Base-by-base conservation (phyloP, 352 stramenopile species). In the Phytopythium sindhum region DNA sequence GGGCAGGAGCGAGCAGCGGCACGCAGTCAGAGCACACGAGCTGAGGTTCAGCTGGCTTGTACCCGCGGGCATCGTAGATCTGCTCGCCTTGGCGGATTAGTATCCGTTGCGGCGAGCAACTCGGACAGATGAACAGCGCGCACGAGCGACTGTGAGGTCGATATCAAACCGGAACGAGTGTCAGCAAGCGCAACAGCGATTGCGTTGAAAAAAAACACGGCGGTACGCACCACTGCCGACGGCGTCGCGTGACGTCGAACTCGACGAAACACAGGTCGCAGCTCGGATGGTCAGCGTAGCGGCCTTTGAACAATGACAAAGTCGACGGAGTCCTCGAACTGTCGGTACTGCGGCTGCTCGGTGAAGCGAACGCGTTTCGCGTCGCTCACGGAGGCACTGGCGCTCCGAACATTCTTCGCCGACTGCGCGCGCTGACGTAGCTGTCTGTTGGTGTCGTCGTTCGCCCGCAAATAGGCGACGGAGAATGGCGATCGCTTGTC, bases 201-300 rank as follows among this genome's bases (percentile, higher is more conserved):
- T 42, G 37, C 0, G 11, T 2, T 9, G 37, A 1, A 19, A 0
- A 19, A 0, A n/a, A 42, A n/a, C 1, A n/a, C 28, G 19, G 21
- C 12, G 23, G 1, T 33, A 64, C 66, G 39, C 35, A 88, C 78
- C 80, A 90, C 53, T 89, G 81, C 35, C 89, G 81, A 15, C 81
- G 78, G n/a, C 71, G 75, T 50, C 84, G 85, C 24, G 75, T 82
- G 52, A 90, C 68, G 47, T 90, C 81, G 47, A 90, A 90, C 21
- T 41, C 42, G 29, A 80, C 52, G 35, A 54, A 61, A 67, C 81
- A 90, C 23, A 89, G 65, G 50, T 90, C 81, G 69, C 81, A 90
- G 48, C 81, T 85, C 9, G 81, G 79, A 41, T 90, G 80, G 57
- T 89, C 74, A 10, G 71, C 62, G 60, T 90, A 90, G 19, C 79